Evolutionary conservation across 495 filamentous ascomycete species (phyloP).

Genomic region (Xylaria flabelliformis): DNA sequence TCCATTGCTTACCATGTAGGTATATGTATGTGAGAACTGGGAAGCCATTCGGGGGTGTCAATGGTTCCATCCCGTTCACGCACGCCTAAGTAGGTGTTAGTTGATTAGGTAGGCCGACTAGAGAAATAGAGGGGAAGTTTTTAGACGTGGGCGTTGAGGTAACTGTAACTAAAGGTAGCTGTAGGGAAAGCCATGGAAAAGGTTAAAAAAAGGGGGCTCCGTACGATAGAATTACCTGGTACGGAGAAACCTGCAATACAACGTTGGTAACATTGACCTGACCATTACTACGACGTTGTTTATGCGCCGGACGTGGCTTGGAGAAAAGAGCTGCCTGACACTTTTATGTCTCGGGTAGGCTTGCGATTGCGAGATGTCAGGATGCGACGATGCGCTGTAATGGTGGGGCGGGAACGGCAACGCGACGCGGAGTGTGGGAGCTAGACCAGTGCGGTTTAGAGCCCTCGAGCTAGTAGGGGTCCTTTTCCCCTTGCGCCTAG

Average conservation of each 20-base stretch:
- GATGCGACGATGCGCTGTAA: slow-evolving; percentile 23
- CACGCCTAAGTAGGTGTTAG: not conserved
- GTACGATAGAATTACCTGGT: slow-evolving; percentile 1
- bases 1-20: not conserved
- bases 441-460: slow-evolving; percentile 5
- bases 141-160: slow-evolving; percentile 7
- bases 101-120: not conserved
- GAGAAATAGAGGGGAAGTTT: not conserved
- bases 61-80: not conserved
- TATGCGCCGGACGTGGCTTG: not conserved
- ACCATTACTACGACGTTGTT: not conserved
- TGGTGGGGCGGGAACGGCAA: slow-evolving; percentile 25
- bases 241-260: not conserved
- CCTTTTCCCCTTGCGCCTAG: not conserved
- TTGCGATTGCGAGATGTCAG: not conserved
- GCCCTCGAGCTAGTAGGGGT: not conserved
- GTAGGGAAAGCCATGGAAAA: not conserved
- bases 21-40: not conserved
- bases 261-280: not conserved
- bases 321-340: not conserved
- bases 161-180: not conserved
- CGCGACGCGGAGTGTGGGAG: slow-evolving; percentile 23
- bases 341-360: slow-evolving; percentile 2
- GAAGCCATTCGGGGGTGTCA: not conserved
- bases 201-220: not conserved